Base-by-base conservation (phyloP, 495 filamentous ascomycete species). In the Cenococcum geophilum region DNA sequence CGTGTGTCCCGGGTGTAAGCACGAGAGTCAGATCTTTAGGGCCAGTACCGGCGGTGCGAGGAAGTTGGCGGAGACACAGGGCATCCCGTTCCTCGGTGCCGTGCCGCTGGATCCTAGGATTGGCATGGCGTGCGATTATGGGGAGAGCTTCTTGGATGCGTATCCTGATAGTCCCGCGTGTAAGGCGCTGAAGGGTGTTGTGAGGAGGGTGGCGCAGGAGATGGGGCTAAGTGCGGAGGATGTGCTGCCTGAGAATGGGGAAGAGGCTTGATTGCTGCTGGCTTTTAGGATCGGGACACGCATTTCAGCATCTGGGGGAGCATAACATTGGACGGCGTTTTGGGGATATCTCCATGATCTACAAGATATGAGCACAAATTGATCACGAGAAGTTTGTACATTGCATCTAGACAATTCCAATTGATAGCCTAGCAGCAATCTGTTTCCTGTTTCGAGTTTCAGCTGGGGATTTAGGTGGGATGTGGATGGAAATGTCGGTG, bases 61-160 rank as follows among this genome's bases (percentile, higher is more conserved):
- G 59, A 82, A 78, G 40, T 72, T 98, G 60, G 92, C 92, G 1
- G 79, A 85, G 74, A 91, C 95, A 71, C 90, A 88, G 80, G 80
- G 81, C 5, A 88, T 98, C 16, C 86, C 88, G 0, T 97, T 93
- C 70, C 74, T 98, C 20, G 93, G 93, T 0, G 80, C 86, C 22
- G 92, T 98, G n/a, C 93, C 93, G 40, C 75, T 98, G 48, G 93
- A 98, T 66, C 92, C 93, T 4, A 78, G 92, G 51, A 92, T 98
- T 56, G 92, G 93, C 0, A 95, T 96, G 88, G 85, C 91, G 3
- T 95, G 92, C 68, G 93, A 98, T 71, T 96, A 88, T 74, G 93
- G 93, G 0, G 95, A 97, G 81, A 96, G 91, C 71, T 97, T 97
- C 74, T 89, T 97, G 66, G 91, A 97, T 59, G 82, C 83, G 47